Evolutionary conservation across 495 filamentous ascomycete genomes (phyloP).

Genomic region (Lasiosphaeriaceae sp.): DNA sequence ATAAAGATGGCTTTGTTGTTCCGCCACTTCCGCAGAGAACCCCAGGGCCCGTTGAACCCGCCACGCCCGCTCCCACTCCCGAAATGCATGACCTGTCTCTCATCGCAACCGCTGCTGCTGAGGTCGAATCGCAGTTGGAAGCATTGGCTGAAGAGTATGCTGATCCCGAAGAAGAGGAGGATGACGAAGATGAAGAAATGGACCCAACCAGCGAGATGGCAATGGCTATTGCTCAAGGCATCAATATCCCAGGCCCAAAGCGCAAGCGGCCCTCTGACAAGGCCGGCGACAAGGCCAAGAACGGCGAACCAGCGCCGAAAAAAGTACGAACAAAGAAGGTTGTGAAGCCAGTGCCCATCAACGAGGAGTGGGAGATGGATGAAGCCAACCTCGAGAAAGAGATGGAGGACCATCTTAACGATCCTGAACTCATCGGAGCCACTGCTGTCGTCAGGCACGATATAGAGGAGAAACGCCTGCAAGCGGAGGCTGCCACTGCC

Average conservation of each 20-base stretch:
- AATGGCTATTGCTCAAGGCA: slow-evolving; percentile 29
- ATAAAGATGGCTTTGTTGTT: slow-evolving; percentile 30
- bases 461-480: slow-evolving; percentile 22
- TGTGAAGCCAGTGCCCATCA: slow-evolving; percentile 26
- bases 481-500: slow-evolving; percentile 7
- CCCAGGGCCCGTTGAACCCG: not conserved
- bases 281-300: not conserved
- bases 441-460: slow-evolving; percentile 32
- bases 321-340: slow-evolving; percentile 16
- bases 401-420: slow-evolving; percentile 46
- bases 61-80: not conserved
- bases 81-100: slow-evolving; percentile 11
- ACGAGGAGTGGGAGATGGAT: slow-evolving; percentile 46
- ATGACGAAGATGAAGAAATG: slow-evolving; percentile 26
- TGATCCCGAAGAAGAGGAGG: slow-evolving; percentile 31
- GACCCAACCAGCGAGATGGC: slow-evolving; percentile 31
- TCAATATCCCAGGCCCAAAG: slow-evolving; percentile 15
- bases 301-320: not conserved
- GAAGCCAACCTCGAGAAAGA: slow-evolving; percentile 47
- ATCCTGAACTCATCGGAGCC: slow-evolving; percentile 42
- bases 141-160: slow-evolving; percentile 31
- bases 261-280: not conserved
- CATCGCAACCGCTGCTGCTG: slow-evolving; percentile 10
- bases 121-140: slow-evolving; percentile 19
- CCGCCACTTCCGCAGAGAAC: slow-evolving; percentile 17